Evolutionary conservation across 208 protist genomes (phyloP).

Genomic region (Leishmania turanica): DNA sequence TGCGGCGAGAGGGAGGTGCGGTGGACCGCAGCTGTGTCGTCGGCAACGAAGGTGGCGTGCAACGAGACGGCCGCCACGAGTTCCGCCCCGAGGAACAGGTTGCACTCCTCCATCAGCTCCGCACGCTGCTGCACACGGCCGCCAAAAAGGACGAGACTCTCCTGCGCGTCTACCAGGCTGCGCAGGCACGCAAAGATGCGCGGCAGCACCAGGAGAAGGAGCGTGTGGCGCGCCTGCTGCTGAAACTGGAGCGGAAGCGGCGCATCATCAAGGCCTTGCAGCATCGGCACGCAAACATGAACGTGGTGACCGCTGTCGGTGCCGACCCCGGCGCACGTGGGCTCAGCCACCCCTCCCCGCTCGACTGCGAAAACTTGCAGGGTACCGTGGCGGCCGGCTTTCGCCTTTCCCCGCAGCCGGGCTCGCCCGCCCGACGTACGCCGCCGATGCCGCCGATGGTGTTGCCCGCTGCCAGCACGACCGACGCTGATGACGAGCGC

Average conservation of each 20-base stretch:
- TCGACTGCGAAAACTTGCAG: slow-evolving; percentile 23
- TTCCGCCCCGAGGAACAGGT: slow-evolving; percentile 27
- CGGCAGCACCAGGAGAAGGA: slow-evolving; percentile 27
- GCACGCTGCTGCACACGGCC: slow-evolving; percentile 54
- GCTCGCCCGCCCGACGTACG: slow-evolving; percentile 27
- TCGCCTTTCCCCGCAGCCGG: slow-evolving; percentile 21
- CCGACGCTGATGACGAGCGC: not conserved
- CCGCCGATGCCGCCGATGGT: slow-evolving; percentile 26
- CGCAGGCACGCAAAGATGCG: slow-evolving; percentile 39
- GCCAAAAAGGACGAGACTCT: slow-evolving; percentile 59
- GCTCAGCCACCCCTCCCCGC: slow-evolving; percentile 10
- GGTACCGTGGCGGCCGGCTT: not conserved
- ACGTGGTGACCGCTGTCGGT: not conserved
- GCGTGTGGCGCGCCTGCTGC: slow-evolving; percentile 20
- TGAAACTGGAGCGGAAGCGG: slow-evolving; percentile 32
- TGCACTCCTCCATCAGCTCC: slow-evolving; percentile 41
- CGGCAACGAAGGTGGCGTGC: not conserved
- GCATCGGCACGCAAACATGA: slow-evolving; percentile 13
- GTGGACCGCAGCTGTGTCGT: not conserved
- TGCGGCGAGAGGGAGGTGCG: not conserved
- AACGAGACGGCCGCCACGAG: not conserved
- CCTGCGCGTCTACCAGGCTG: slow-evolving; percentile 49
- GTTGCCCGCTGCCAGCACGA: slow-evolving; percentile 14
- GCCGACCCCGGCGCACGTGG: slow-evolving; percentile 2
- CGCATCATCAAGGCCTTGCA: slow-evolving; percentile 29